A percentile compares a stretch with the other conserved stretches of the same genome.
Conservation (phyloP, 176 grass and related monocot genomes). For the Secale cereale region DNA sequence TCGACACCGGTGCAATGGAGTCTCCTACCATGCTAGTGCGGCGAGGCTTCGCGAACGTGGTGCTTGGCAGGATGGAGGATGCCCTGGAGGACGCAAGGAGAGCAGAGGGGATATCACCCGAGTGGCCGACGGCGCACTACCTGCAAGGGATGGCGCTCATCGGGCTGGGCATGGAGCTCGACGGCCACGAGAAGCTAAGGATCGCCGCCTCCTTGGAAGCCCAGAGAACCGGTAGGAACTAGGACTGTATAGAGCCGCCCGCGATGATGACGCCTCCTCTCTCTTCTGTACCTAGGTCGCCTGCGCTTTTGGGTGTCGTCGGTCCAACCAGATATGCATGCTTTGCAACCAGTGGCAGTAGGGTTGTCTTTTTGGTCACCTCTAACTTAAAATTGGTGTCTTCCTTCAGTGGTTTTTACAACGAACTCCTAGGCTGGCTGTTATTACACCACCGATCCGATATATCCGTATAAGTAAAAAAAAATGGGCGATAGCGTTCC, state of each 20-base stretch:
- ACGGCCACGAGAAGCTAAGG: conserved; percentile 55
- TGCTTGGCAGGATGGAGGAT: conserved; percentile 49
- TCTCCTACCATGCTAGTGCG: conserved; percentile 68
- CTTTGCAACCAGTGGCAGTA: conserved; percentile 55
- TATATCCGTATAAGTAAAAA: conserved; percentile 50
- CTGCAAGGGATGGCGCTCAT: conserved; percentile 63
- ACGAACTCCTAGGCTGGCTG: conserved; percentile 29
- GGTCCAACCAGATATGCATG: conserved; percentile 2
- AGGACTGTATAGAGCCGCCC: conserved; percentile 54
- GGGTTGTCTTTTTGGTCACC: conserved; percentile 49
- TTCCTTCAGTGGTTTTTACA: conserved; percentile 38
- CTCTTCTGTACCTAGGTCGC: conserved; percentile 44
- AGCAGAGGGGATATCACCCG: conserved; percentile 48
- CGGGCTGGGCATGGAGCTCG: conserved; percentile 55
- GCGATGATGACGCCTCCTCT: conserved; percentile 25
- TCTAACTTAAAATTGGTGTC: conserved; percentile 45
- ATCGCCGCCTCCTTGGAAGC: conserved; percentile 54
- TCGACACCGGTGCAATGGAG: conserved; percentile 50
- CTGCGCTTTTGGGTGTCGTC: conserved; percentile 36
- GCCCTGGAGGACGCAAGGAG: conserved; percentile 63
- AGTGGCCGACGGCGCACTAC: conserved; percentile 61
- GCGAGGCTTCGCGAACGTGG: conserved; percentile 57
- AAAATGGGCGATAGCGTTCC: conserved; percentile 22
- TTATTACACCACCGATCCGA: conserved; percentile 36
- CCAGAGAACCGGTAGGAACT: conserved; percentile 49